Evolutionary conservation across 805 yeast genomes (phyloP).

Genomic region (Metschnikowia vanudenii): DNA sequence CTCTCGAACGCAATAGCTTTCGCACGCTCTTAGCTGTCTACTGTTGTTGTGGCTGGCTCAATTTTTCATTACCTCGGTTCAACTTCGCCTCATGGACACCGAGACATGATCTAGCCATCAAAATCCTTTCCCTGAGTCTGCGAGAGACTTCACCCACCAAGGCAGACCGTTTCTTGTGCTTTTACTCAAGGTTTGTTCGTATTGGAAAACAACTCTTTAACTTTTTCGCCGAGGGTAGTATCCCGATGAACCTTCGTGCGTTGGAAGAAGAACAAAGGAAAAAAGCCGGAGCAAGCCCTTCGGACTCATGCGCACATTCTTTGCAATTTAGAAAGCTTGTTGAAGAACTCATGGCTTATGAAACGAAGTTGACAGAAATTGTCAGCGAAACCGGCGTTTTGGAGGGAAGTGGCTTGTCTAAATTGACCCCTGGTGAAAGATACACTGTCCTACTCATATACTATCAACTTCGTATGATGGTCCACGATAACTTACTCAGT

Average conservation of each 20-base stretch:
- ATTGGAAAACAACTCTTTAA: slow-evolving; percentile 51
- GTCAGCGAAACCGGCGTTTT: slow-evolving; percentile 3
- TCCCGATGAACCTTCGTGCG: slow-evolving; percentile 11
- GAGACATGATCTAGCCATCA: slow-evolving; percentile 38
- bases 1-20: slow-evolving; percentile 28
- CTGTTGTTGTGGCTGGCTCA: slow-evolving; percentile 51
- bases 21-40: slow-evolving; percentile 49
- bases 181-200: slow-evolving; percentile 43
- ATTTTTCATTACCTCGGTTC: slow-evolving; percentile 50
- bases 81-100: slow-evolving; percentile 49
- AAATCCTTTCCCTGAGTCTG: slow-evolving; percentile 14
- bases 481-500: slow-evolving; percentile 53
- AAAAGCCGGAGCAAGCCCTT: background rate
- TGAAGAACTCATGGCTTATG: background rate
- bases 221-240: slow-evolving; percentile 17
- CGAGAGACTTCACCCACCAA: background rate
- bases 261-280: slow-evolving; percentile 9
- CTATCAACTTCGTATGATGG: slow-evolving; percentile 49
- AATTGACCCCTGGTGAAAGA: slow-evolving; percentile 2
- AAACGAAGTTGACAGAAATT: background rate
- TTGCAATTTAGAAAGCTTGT: slow-evolving; percentile 1
- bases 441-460: slow-evolving; percentile 32
- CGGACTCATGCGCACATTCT: background rate
- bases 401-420: background rate
- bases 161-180: slow-evolving; percentile 35